A percentile compares a stretch with the other conserved stretches of the same genome.
These are phyloP conservation scores for Dissophora globulifera DNA, from an alignment of 192 early-diverging fungal species.

Conservation along the genomic window DNA sequence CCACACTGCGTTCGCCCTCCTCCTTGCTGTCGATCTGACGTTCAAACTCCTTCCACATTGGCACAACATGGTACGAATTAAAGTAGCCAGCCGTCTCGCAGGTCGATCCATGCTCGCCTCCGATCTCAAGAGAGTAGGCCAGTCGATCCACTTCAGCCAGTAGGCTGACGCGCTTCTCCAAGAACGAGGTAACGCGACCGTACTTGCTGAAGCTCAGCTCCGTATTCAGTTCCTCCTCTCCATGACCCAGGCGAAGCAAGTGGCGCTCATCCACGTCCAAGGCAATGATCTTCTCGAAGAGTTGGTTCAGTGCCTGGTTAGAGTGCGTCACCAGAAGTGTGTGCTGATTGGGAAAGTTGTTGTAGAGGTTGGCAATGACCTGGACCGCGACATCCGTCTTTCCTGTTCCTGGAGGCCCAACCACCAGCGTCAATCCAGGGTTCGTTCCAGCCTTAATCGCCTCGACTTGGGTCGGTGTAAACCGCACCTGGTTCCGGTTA, in stretches of 20 bases:
- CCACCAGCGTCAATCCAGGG: slow-evolving; percentile 91
- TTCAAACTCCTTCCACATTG: slow-evolving; percentile 71
- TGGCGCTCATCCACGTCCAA: slow-evolving; percentile 95
- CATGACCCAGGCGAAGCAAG: slow-evolving; percentile 94
- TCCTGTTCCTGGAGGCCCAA: slow-evolving; percentile 98
- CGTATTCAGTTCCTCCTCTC: slow-evolving; percentile 88
- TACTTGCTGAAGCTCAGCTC: slow-evolving; percentile 89
- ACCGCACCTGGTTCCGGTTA: slow-evolving; percentile 78
- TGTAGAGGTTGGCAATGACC: slow-evolving; percentile 95
- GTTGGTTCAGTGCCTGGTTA: slow-evolving; percentile 98
- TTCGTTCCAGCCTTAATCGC: slow-evolving; percentile 89
- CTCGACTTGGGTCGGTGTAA: slow-evolving; percentile 87
- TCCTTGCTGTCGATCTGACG: slow-evolving; percentile 11
- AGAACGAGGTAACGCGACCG: slow-evolving; percentile 92
- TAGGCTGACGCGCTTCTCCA: slow-evolving; percentile 81
- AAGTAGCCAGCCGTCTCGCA: slow-evolving; percentile 96
- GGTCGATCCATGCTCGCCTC: slow-evolving; percentile 88
- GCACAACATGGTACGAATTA: slow-evolving; percentile 77
- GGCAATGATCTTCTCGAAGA: slow-evolving; percentile 95
- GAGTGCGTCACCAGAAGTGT: slow-evolving; percentile 95
- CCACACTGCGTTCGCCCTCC: slow-evolving; percentile 28
- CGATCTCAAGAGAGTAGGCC: slow-evolving; percentile 77
- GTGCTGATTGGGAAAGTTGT: slow-evolving; percentile 89
- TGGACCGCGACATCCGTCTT: slow-evolving; percentile 99
- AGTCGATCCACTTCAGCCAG: slow-evolving; percentile 82